These are phyloP conservation scores for Phialophora chinensis DNA, from an alignment of 2,329 filamentous ascomycete genomes.

Conservation along the genomic window DNA sequence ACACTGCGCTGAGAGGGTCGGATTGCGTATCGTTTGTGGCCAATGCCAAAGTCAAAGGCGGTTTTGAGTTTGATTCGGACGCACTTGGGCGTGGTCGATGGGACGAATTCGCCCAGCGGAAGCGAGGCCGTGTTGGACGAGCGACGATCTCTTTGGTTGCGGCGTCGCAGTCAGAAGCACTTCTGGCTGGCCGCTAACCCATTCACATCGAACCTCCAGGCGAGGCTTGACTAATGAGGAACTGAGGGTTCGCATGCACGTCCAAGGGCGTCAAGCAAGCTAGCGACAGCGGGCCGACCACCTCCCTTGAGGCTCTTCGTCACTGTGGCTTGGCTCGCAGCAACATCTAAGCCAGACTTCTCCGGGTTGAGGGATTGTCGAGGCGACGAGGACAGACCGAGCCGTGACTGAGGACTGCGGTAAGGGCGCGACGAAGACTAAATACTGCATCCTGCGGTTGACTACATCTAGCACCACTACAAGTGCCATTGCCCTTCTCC, in stretches of 20 bases:
- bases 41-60: constrained; percentile 3
- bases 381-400: neutral
- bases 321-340: neutral
- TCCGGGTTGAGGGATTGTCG: neutral
- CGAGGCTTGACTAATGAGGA: neutral
- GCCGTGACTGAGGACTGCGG: neutral
- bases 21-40: neutral
- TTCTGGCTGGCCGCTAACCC: neutral
- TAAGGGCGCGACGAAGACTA: neutral
- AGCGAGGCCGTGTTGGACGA: neutral
- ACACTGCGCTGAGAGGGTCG: neutral
- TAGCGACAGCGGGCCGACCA: constrained; percentile 1
- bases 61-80: neutral
- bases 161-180: neutral
- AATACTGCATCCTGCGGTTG: neutral
- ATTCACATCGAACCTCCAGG: neutral
- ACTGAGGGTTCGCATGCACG: constrained; percentile 6
- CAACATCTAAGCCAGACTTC: neutral
- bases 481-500: neutral
- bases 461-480: neutral
- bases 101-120: neutral
- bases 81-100: constrained; percentile 1
- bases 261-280: constrained; percentile 2
- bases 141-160: constrained; percentile 1
- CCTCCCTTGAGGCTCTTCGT: constrained; percentile 3